Evolutionary conservation across 257 asterid species (phyloP), one percentile per base, ranked within the genome.

Genomic region (Fraxinus cuspidata): DNA sequence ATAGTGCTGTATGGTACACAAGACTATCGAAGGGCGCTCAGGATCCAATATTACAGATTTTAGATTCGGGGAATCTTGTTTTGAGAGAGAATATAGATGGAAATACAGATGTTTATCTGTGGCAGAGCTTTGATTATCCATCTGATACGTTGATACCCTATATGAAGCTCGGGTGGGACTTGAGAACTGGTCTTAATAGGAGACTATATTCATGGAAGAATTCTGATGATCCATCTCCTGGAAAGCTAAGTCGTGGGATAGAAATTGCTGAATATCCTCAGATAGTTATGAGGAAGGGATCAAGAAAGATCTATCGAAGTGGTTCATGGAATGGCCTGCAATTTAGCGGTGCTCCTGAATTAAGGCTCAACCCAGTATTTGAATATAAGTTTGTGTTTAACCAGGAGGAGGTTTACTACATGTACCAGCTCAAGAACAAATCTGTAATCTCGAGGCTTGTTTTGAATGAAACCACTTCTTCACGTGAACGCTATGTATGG

Each of bases 41-140:
- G 32, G 16, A 25, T 63, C 69, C 69, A 3, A 63, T 63, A 63
- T 63, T 63, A 63, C 16, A 12, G 69, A 35, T 63, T 63, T 63
- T 63, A 27, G 69, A 63, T n/a, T 63, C 69, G 1, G 69, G 69
- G 12, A 63, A 63, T 63, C 69, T 63, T 63, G 69, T 63, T 5
- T 1, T 63, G 34, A 63, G 69, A 23, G 69, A 63, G 5, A 25
- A 63, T 4, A 9, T 11, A 23, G 69, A 63, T 63, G 35, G 34
- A 16, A 63, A 63, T 3, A 27, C 16, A 27, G 32, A 27, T 63
- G 69, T 25, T 27, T 25, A 63, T 63, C 32, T 63, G 32, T 63
- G 69, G 69, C 69, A 63, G 69, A 63, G 69, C 34, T 63, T 63
- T 27, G 69, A 63, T 63, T 63, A 63, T 63, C 69, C 69, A 63